phyloP scores from a whole-genome alignment of 495 filamentous ascomycete species.

The Aspergillus funiculosus region DNA sequence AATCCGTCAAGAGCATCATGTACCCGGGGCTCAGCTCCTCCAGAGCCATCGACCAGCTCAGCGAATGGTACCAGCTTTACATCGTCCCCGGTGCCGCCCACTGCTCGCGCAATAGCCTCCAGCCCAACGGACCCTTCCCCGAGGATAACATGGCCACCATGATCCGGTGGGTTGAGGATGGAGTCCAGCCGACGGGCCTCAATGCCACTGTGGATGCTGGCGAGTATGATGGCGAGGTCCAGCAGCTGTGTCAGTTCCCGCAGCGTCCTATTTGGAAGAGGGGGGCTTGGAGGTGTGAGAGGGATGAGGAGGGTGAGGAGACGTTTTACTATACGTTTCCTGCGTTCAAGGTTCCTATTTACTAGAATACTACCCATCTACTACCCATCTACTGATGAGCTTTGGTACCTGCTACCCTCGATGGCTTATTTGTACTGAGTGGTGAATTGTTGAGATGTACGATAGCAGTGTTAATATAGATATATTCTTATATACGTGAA shows the following conservation, averaged over 20 bases:
- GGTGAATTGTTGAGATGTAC: no score
- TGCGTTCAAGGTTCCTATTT: constrained; percentile 8
- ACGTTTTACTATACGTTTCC: constrained; percentile 8
- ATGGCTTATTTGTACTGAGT: no score
- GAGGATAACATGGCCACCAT: constrained; percentile 37
- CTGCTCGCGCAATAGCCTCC: constrained; percentile 37
- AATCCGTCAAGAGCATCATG: constrained; percentile 47
- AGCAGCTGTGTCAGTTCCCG: constrained; percentile 42
- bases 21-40: constrained; percentile 36
- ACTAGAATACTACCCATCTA: no score
- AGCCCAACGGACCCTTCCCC: constrained; percentile 40
- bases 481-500: no score
- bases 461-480: no score
- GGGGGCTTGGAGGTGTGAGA: constrained; percentile 12
- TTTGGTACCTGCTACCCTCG: no score
- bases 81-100: constrained; percentile 49
- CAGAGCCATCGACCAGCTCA: constrained; percentile 31
- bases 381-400: no score
- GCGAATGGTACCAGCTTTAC: constrained; percentile 49
- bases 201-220: constrained; percentile 40
- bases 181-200: constrained; percentile 34
- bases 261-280: constrained; percentile 35
- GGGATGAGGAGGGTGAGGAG: constrained; percentile 1
- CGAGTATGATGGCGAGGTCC: constrained; percentile 25
- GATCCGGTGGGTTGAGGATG: constrained; percentile 52